phyloP scores from a whole-genome alignment of 768 basidiomycete genomes.

The Hericium rajendrae region DNA sequence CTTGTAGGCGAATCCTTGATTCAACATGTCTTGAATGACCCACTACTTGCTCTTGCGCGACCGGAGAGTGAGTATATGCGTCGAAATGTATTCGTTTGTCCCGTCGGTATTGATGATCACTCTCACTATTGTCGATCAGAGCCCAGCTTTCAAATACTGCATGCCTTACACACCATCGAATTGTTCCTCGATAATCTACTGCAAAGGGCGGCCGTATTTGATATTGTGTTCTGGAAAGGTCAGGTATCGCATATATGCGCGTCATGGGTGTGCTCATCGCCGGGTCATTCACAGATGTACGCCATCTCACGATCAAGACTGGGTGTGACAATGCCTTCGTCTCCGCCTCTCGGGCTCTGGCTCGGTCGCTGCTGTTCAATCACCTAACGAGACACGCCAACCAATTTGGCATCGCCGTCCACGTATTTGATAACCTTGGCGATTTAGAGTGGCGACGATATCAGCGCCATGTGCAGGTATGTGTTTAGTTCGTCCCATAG shows the following conservation, averaged over 20 bases:
- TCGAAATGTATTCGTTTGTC: neutral
- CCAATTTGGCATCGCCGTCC: conserved; percentile 31
- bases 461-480: conserved; percentile 29
- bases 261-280: neutral
- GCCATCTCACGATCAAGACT: conserved; percentile 29
- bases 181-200: conserved; percentile 38
- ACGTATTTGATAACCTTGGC: conserved; percentile 33
- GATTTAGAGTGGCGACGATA: conserved; percentile 45
- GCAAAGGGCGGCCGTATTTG: conserved; percentile 43
- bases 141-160: conserved; percentile 50
- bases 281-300: conserved; percentile 26
- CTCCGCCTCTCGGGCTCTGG: conserved; percentile 40
- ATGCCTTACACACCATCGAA: conserved; percentile 49
- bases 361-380: conserved; percentile 39
- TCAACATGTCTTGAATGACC: conserved; percentile 49
- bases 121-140: conserved; percentile 24
- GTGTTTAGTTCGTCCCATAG: neutral
- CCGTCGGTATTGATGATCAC: too few relatives aligned
- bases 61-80: conserved; percentile 27
- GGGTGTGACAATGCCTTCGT: conserved; percentile 27
- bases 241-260: neutral
- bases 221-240: conserved; percentile 59
- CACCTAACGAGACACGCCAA: conserved; percentile 28
- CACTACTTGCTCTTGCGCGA: conserved; percentile 47
- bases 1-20: conserved; percentile 51